Evolutionary conservation across 768 basidiomycete species (phyloP).

Genomic region (Candolleomyces eurysporus): DNA sequence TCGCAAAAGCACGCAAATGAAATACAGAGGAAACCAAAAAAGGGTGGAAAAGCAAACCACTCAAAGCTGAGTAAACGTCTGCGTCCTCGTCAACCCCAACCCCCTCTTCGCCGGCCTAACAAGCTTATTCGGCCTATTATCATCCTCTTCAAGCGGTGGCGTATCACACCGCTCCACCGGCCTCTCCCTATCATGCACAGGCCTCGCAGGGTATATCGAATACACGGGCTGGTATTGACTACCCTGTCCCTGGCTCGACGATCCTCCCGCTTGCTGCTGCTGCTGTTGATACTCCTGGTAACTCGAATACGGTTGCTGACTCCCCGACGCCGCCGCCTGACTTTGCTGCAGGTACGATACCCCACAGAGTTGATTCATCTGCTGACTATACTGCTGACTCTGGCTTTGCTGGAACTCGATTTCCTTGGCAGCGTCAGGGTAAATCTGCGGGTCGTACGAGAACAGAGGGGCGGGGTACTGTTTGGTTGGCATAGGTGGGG

Average conservation of each 20-base stretch:
- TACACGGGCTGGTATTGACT: no score
- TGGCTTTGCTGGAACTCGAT: constrained; percentile 22
- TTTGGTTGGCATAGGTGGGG: constrained; percentile 18
- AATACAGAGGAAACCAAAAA: constrained; percentile 10
- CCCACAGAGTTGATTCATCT: no score
- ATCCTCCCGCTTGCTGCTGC: no score
- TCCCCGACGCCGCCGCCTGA: no score
- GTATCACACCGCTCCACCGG: constrained; percentile 12
- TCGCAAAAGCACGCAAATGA: constrained; percentile 9
- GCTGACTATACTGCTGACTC: constrained; percentile 4
- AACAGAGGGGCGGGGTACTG: constrained; percentile 37
- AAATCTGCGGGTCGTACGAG: constrained; percentile 32
- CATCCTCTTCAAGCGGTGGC: constrained; percentile 18
- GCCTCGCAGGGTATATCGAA: no score
- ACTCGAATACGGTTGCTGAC: no score
- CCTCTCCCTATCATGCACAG: no score
- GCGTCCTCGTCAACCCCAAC: constrained; percentile 28
- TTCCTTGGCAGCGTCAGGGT: constrained; percentile 33
- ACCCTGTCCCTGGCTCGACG: no score
- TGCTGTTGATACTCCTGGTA: no score
- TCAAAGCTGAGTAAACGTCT: constrained; percentile 31
- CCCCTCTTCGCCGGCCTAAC: constrained; percentile 16
- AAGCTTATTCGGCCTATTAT: constrained; percentile 8
- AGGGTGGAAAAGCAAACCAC: no score
- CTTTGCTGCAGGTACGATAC: no score